Percentiles rank a stretch among this genome's conserved stretches.
These are phyloP conservation scores for Arbutus unedo DNA, from an alignment of 148 eudicot genomes.

Conservation along the genomic window DNA sequence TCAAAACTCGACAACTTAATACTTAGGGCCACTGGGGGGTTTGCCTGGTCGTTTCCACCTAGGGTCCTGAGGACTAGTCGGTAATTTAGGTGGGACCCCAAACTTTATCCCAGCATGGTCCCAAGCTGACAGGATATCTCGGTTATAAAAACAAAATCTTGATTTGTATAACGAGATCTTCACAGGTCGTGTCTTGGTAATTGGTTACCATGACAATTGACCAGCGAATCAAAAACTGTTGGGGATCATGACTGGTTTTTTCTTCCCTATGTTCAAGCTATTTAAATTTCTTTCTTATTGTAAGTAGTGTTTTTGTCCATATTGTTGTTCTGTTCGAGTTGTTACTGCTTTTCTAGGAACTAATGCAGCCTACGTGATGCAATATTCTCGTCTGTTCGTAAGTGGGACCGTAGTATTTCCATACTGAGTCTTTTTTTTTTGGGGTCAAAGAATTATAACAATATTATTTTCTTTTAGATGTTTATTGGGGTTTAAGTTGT, in stretches of 20 bases:
- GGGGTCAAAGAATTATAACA: not conserved
- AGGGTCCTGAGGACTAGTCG: no score
- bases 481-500: not conserved
- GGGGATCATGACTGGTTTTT: not conserved
- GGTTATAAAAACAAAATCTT: not conserved
- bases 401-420: not conserved
- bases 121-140: no score
- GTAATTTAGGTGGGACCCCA: no score
- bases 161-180: not conserved
- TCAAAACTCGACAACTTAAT: no score
- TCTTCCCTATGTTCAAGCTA: not conserved
- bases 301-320: not conserved
- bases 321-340: not conserved
- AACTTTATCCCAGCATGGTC: no score
- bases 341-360: not conserved
- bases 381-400: not conserved
- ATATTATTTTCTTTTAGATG: not conserved
- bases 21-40: no score
- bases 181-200: not conserved
- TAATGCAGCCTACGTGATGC: not conserved
- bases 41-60: no score
- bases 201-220: not conserved
- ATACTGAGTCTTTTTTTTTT: not conserved
- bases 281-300: not conserved
- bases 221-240: not conserved